These are phyloP conservation scores for Silene latifolia DNA, from an alignment of 148 eudicot species.

Conservation along the genomic window DNA sequence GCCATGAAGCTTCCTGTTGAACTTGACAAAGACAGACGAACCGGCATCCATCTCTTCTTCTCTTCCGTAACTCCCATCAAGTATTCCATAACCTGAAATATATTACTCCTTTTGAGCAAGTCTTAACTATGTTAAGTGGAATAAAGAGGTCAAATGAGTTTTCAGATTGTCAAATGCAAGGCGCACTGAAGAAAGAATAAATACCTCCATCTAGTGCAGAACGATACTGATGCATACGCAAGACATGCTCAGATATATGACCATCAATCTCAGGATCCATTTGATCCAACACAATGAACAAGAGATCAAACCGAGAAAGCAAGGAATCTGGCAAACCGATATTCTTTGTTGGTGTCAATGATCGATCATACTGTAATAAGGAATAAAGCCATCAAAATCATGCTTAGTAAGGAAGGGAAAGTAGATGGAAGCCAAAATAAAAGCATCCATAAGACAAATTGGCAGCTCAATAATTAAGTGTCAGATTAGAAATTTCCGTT, in stretches of 20 bases:
- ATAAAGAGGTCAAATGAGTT: neutral
- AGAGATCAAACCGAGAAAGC: constrained; percentile 95
- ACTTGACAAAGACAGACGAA: too few relatives aligned
- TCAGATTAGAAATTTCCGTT: too few relatives aligned
- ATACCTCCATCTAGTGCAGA: constrained; percentile 98
- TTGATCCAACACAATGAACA: constrained; percentile 97
- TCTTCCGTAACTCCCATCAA: constrained; percentile 63
- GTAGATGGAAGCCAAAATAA: neutral
- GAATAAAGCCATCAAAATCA: neutral
- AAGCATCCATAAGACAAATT: neutral
- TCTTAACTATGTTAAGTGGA: neutral
- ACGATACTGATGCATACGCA: constrained; percentile 93
- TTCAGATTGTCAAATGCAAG: too few relatives aligned
- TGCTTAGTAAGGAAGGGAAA: neutral
- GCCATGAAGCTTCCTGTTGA: too few relatives aligned
- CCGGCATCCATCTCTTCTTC: too few relatives aligned
- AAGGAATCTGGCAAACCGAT: constrained; percentile 96
- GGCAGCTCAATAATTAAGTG: neutral
- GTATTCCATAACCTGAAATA: constrained; percentile 54
- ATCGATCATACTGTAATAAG: constrained; percentile 82
- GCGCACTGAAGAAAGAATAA: neutral
- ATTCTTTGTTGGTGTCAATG: constrained; percentile 95
- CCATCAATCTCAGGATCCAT: constrained; percentile 98
- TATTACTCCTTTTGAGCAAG: constrained; percentile 11
- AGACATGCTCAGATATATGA: constrained; percentile 85